A percentile compares a stretch with the other conserved stretches of the same genome.
phyloP scores from a whole-genome alignment of 2,329 filamentous ascomycete genomes.

The Amylocarpus encephaloides region DNA sequence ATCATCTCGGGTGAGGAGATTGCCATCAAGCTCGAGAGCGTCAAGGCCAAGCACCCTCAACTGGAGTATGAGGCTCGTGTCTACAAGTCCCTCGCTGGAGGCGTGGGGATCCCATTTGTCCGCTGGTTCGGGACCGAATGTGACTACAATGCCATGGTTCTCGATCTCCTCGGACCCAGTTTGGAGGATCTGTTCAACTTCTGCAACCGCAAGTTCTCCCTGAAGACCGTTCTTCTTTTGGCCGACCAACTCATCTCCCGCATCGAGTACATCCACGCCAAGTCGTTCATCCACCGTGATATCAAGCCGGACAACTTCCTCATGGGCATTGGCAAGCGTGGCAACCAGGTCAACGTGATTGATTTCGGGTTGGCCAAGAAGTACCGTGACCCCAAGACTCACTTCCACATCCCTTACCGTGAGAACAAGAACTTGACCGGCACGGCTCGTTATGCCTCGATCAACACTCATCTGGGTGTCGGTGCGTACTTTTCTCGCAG shows the following conservation, averaged over 20 bases:
- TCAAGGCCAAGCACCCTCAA: conserved; percentile 99
- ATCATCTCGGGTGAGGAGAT: conserved; percentile 99
- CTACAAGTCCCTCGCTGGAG: conserved; percentile 82
- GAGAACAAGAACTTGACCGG: conserved; percentile 99
- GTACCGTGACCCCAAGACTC: conserved; percentile 98
- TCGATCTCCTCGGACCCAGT: conserved; percentile 90
- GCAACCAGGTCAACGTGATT: conserved; percentile 99
- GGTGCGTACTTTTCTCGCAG: conserved; percentile 43
- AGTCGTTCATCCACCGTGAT: conserved; percentile 98
- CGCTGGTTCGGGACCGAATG: conserved; percentile 99
- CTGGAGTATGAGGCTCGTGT: conserved; percentile 98
- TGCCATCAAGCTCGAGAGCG: conserved; percentile 98
- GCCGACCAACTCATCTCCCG: conserved; percentile 98
- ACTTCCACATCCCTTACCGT: conserved; percentile 99
- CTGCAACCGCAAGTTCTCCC: conserved; percentile 98
- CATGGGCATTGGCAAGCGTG: conserved; percentile 98
- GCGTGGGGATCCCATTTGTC: conserved; percentile 96
- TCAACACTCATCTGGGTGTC: conserved; percentile 97
- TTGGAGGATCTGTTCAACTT: conserved; percentile 99
- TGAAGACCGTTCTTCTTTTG: conserved; percentile 95
- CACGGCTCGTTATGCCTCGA: conserved; percentile 95
- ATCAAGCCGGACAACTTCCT: conserved; percentile 99
- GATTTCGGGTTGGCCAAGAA: conserved; percentile 99
- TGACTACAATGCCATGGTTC: conserved; percentile 99
- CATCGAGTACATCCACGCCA: conserved; percentile 99